A percentile compares a stretch with the other conserved stretches of the same genome.
phyloP scores from a whole-genome alignment of 176 grass and related monocot species.

The Aegilops bicornis region DNA sequence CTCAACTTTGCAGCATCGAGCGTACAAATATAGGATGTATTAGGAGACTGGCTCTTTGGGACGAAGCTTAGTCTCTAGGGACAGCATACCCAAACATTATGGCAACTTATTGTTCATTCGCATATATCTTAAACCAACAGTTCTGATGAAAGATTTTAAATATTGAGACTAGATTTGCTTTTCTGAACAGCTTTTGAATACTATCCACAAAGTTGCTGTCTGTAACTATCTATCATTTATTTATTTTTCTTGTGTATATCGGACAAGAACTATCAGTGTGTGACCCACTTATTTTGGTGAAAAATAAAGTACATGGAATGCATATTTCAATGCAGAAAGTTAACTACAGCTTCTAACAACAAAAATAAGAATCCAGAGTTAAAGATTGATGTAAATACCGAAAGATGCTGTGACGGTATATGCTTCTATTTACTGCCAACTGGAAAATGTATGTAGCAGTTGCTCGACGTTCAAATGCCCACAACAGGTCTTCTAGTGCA shows the following conservation, averaged over 20 bases:
- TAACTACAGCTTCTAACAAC: background rate
- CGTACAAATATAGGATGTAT: conserved; percentile 8
- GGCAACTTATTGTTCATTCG: background rate
- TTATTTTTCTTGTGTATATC: background rate
- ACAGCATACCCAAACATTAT: background rate
- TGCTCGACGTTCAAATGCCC: conserved; percentile 86
- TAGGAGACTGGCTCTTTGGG: conserved; percentile 7
- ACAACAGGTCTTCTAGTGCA: conserved; percentile 85
- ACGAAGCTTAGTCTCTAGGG: background rate
- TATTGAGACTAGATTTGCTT: background rate
- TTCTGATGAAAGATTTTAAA: conserved; percentile 17
- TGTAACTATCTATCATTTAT: background rate
- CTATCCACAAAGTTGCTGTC: background rate
- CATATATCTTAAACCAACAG: background rate
- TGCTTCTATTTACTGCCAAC: conserved; percentile 70
- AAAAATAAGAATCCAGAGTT: background rate
- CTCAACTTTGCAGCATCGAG: background rate
- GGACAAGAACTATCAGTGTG: conserved; percentile 14
- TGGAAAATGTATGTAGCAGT: conserved; percentile 92
- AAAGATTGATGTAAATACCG: conserved; percentile 49
- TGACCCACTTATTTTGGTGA: background rate
- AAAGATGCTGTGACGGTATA: conserved; percentile 74
- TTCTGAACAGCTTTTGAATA: background rate
- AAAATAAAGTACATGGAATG: background rate
- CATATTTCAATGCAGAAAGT: background rate